Evolutionary conservation across 2,329 filamentous ascomycete species (phyloP).

Genomic region (Rhinocladiella similis): DNA sequence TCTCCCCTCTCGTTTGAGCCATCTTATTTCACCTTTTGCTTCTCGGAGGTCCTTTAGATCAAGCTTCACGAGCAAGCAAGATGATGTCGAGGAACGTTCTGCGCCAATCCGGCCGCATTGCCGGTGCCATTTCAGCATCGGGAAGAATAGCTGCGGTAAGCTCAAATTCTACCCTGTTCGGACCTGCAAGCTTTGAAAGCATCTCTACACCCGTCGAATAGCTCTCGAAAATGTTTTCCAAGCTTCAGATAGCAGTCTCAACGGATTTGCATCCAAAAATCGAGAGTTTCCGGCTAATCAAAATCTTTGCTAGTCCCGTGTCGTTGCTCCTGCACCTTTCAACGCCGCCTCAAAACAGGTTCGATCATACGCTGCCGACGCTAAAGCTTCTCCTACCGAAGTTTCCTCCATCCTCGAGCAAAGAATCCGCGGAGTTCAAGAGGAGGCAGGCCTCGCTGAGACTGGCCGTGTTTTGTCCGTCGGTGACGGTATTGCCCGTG

Average conservation of each 20-base stretch:
- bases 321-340: conserved; percentile 76
- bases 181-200: conserved; percentile 42
- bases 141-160: conserved; percentile 93
- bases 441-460: conserved; percentile 95
- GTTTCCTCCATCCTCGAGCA: conserved; percentile 99
- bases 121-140: conserved; percentile 88
- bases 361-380: conserved; percentile 87
- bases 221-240: neutral
- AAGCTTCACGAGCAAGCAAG: conserved; percentile 46
- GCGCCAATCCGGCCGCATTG: conserved; percentile 92
- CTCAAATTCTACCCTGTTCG: conserved; percentile 50
- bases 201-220: conserved; percentile 42
- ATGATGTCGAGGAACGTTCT: conserved; percentile 98
- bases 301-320: conserved; percentile 68
- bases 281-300: conserved; percentile 35
- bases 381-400: conserved; percentile 95
- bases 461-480: conserved; percentile 98
- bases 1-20: conserved; percentile 45
- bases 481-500: conserved; percentile 99
- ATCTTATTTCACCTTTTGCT: conserved; percentile 26
- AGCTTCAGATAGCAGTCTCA: conserved; percentile 7
- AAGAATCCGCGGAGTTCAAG: conserved; percentile 96
- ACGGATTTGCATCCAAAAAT: neutral
- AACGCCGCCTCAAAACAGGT: conserved; percentile 69
- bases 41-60: conserved; percentile 20